Base-by-base conservation (phyloP, 805 yeast genomes). In the Wickerhamiella azyma region DNA sequence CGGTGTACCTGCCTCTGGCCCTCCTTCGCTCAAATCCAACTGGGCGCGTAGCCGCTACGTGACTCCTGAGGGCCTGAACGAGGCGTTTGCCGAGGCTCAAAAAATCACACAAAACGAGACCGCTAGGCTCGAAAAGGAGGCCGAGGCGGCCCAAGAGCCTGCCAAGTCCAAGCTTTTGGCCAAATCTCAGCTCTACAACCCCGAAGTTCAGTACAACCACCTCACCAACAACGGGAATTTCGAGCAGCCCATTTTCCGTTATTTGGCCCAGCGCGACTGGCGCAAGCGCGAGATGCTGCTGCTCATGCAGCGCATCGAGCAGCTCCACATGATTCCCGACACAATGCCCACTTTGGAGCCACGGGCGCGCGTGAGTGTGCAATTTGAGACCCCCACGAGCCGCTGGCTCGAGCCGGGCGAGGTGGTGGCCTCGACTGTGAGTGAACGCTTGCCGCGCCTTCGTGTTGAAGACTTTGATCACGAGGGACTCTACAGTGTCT, bases 271-370 rank as follows among this genome's bases (percentile, higher is more conserved):
- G 55, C 66, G 79, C 50, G 74, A 79, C 52, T 89, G 96, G 96
- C 74, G 77, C 59, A 55, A 63, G 11, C 69, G 78, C 51, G 79
- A 75, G 38, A 75, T 76, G 63, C 81, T 85, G 84, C 59, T 85
- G 43, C 68, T 80, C 45, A 85, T 92, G 92, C 96, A 92, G 67
- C 77, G 97, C 67, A 65, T 92, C 45, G 98, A 92, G 66, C 77
- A 81, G 47, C 66, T 85, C 54, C 74, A 73, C 37, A 85, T 85
- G 37, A 83, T 92, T 49, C 98, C 98, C 13, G 98, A 92, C 60
- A 88, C 97, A 2, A 60, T 92, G 62, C 92, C 96, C 24, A 86
- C 96, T 2, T 64, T 92, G 48, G 79, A 74, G 9, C 97, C 97
- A 16, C 66, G 71, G 51, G 89, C 76, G 14, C 85, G 82, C 44